Conservation (phyloP, 2,329 filamentous ascomycete genomes). For the Diplodia sapinea region DNA sequence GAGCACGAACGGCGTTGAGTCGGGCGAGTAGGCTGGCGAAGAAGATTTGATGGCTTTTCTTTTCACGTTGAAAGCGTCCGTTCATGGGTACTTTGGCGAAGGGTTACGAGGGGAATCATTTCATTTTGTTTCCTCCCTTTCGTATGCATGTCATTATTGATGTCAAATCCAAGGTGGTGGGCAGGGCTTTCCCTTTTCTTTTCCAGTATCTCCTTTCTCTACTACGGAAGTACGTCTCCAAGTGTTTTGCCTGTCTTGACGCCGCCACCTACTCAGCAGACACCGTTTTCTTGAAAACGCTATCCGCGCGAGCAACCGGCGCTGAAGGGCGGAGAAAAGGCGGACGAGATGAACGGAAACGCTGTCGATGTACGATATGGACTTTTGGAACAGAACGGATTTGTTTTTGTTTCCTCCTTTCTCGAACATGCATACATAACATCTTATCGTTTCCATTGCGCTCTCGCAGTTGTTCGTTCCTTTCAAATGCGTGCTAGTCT, state of each 20-base stretch:
- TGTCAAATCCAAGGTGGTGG: constrained; percentile 6
- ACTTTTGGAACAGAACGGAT: not conserved
- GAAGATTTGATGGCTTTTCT: not conserved
- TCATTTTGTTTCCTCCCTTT: constrained; percentile 4
- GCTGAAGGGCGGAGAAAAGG: not conserved
- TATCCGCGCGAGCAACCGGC: not conserved
- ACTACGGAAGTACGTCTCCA: not conserved
- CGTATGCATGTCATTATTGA: constrained; percentile 10
- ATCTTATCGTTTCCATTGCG: not conserved
- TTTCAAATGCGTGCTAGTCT: not conserved
- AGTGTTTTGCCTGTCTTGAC: not conserved
- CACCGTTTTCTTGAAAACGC: not conserved
- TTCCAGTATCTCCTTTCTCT: not conserved
- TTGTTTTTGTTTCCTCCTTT: not conserved
- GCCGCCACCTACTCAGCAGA: not conserved
- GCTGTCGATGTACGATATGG: constrained; percentile 3
- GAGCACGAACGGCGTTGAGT: not conserved
- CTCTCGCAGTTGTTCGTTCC: not conserved
- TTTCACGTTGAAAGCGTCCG: constrained; percentile 18
- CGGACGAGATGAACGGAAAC: not conserved
- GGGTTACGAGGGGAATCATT: not conserved
- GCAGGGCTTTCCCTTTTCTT: constrained; percentile 4
- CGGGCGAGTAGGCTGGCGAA: not conserved
- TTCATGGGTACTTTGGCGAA: constrained; percentile 10
- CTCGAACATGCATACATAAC: not conserved